Evolutionary conservation across 192 early-diverging fungal genomes (phyloP), one percentile per base, ranked within the genome.

Genomic region (Rhizophagus sp.): DNA sequence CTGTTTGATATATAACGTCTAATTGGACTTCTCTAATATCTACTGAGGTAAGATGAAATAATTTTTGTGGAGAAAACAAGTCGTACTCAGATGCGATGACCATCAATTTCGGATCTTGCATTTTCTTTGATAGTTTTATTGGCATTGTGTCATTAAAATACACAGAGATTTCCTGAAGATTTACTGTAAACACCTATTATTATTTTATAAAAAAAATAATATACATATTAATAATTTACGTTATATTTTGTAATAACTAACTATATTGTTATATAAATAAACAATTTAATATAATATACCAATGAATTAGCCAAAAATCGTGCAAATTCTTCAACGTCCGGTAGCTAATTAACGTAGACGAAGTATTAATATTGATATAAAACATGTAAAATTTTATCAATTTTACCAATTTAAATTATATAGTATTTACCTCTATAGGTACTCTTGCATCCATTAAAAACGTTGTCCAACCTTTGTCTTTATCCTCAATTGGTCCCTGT

Each of bases 371-470:
- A 74, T 7, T 44, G 15, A 41, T 9, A 36, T 36, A 36, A 3
- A 36, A 4, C 4, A 8, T 41, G 39, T 8, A 41, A 41, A 41
- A 30, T 30, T 30, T 30, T 30, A 30, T 1, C 30, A 1, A 41
- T 0, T 41, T 41, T 7, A 41, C 8, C 5, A 41, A 41, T 41
- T 8, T 39, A 6, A 39, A 39, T 39, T 33, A 41, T 6, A n/a
- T 12, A 44, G 1, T 70, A 67, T 17, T 33, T 76, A 94, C 84
- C 62, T 92, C 88, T 39, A 91, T 85, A 24, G 39, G 39, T 5
- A 96, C 95, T 47, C 96, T 90, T 61, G 94, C 73, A 72, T 90
- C 88, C 82, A 97, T 85, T 36, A 92, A 86, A 80, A 96, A 96
- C 0, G 90, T 89, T 0, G 96, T 96, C 90, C 91, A 91, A 8